phyloP scores from a whole-genome alignment of 1,284 basidiomycete genomes.

The Stereum hirsutum region DNA sequence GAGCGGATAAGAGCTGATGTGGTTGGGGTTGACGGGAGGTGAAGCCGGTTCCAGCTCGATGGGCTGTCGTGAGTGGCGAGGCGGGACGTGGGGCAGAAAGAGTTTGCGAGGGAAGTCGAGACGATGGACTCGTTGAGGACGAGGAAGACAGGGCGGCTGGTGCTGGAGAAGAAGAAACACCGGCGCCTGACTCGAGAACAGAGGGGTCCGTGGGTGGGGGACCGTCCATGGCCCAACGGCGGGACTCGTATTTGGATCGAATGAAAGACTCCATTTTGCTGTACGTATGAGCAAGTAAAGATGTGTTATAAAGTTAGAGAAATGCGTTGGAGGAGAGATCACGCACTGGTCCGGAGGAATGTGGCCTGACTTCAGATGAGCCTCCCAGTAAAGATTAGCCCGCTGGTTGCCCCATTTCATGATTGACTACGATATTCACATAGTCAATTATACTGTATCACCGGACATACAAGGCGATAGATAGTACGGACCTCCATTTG shows the following conservation, averaged over 20 bases:
- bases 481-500: conserved; percentile 86
- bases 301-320: background rate
- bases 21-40: conserved; percentile 43
- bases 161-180: conserved; percentile 12
- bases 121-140: conserved; percentile 17
- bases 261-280: conserved; percentile 99
- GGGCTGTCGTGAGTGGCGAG: conserved; percentile 7
- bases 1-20: conserved; percentile 44
- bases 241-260: conserved; percentile 92
- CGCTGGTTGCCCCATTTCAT: conserved; percentile 92
- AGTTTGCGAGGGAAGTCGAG: conserved; percentile 23
- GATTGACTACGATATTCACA: conserved; percentile 46
- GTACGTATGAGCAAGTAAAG: conserved; percentile 5
- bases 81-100: conserved; percentile 16
- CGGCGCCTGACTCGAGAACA: conserved; percentile 50
- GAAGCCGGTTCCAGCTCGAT: conserved; percentile 11
- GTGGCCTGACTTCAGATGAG: conserved; percentile 89
- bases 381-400: conserved; percentile 96
- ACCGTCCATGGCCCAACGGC: conserved; percentile 88
- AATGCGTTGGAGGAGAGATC: background rate
- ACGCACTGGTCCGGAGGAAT: conserved; percentile 91
- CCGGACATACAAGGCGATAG: too few species aligned
- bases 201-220: conserved; percentile 80
- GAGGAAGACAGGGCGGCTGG: conserved; percentile 18
- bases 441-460: background rate